phyloP scores from a whole-genome alignment of 805 yeast genomes.

The Metschnikowia orientalis region DNA sequence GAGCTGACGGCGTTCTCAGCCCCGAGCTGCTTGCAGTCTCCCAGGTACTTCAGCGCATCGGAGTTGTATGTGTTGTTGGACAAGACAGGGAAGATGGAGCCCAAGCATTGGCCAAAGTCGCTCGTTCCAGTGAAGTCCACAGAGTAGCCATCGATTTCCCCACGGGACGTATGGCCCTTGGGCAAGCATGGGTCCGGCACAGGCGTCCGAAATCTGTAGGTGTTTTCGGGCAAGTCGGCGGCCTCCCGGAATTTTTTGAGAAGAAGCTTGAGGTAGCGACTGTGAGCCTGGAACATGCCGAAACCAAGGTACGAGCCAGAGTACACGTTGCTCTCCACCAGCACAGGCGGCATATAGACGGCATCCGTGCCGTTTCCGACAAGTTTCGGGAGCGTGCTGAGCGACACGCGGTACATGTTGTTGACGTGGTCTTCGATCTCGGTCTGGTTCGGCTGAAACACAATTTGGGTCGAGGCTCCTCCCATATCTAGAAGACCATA shows the following conservation, averaged over 20 bases:
- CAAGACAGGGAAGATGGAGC: constrained; percentile 44
- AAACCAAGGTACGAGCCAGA: constrained; percentile 57
- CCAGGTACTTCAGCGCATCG: constrained; percentile 17
- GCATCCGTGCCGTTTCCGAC: constrained; percentile 13
- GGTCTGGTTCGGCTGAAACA: constrained; percentile 52
- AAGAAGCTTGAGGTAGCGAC: constrained; percentile 40
- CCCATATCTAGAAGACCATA: constrained; percentile 62
- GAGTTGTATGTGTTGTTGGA: constrained; percentile 26
- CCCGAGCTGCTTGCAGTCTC: constrained; percentile 30
- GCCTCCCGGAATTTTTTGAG: constrained; percentile 19
- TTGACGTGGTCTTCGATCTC: constrained; percentile 43
- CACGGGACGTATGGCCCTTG: constrained; percentile 31
- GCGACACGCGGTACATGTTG: constrained; percentile 42
- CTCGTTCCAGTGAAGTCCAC: constrained; percentile 49
- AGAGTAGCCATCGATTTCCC: constrained; percentile 22
- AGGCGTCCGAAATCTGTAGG: constrained; percentile 23
- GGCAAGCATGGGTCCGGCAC: constrained; percentile 58
- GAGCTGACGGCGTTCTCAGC: constrained; percentile 34
- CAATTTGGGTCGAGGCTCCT: constrained; percentile 63
- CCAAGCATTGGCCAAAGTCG: constrained; percentile 45
- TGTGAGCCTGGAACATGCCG: constrained; percentile 56
- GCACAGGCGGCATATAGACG: constrained; percentile 14
- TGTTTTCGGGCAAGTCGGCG: constrained; percentile 13
- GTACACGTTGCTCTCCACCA: constrained; percentile 40
- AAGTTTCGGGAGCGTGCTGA: constrained; percentile 31